Evolutionary conservation across 2,329 filamentous ascomycete genomes (phyloP).

Genomic region (Cordyceps farinosa): DNA sequence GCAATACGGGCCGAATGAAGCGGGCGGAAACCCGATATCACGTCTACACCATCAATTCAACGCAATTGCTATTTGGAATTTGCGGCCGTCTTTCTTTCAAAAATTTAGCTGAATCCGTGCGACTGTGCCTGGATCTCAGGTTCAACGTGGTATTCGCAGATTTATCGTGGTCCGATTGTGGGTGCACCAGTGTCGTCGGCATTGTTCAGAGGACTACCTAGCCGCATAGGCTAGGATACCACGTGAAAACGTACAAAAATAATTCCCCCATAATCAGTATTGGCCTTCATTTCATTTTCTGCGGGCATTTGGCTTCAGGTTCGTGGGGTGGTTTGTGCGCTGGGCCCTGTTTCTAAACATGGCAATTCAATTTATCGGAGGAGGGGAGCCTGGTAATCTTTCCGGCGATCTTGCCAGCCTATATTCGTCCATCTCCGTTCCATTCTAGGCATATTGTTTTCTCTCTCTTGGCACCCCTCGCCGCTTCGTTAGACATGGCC

Average conservation of each 20-base stretch:
- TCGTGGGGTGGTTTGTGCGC: neutral
- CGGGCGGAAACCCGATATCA: neutral
- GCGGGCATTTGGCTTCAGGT: neutral
- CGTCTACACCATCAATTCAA: neutral
- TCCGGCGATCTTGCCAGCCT: neutral
- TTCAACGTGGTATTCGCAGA: neutral
- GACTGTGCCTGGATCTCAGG: neutral
- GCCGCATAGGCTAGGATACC: neutral
- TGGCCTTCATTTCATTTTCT: neutral
- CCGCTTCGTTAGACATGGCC: neutral
- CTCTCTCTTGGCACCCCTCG: neutral
- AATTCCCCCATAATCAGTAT: too few relatives aligned
- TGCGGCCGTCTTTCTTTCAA: neutral
- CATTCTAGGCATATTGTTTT: neutral
- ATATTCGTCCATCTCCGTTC: neutral
- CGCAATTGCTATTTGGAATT: neutral
- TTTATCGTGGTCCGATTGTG: neutral
- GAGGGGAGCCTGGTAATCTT: neutral
- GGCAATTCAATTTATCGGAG: constrained; percentile 7
- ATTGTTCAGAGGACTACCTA: neutral
- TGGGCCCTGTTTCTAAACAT: neutral
- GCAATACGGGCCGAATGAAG: constrained; percentile 2
- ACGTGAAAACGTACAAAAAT: too few relatives aligned
- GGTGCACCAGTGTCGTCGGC: neutral
- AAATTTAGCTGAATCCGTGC: neutral